Evolutionary conservation across 352 stramenopile genomes (phyloP), one percentile per base, ranked within the genome.

Genomic region (Blastocystis sp.): DNA sequence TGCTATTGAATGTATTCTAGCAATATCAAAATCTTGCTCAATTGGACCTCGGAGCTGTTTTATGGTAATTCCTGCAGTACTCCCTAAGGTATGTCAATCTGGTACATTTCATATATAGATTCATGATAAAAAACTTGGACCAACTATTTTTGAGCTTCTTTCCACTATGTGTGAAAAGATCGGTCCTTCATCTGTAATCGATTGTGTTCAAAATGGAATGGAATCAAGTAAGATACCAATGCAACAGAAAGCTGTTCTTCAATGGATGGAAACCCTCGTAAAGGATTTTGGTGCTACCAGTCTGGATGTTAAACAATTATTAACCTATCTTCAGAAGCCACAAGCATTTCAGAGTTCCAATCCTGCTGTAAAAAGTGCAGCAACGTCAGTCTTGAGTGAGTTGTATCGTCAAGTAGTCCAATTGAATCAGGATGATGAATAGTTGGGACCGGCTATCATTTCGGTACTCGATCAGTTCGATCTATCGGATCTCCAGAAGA

Each of bases 211-310:
- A 9, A 30, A 53, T 15, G 13, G 11, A 17, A 84, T 84, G 73
- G 42, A 30, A 33, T 27, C 17, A 22, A 84, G 33, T 27, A 84
- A 84, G 56, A 84, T 66, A 1, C 73, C 73, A 0, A 37, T 84
- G 73, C 73, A 84, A 30, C 73, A 84, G 48, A 84, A 84, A 35
- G 48, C 11, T 64, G 73, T 84, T 7, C 73, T 84, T n/a, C 73
- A 84, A 24, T 84, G 73, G 73, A n/a, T 66, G 9, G 19, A 66
- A n/a, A 40, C 73, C 0, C 53, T 84, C 3, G 13, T 84, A 0
- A 33, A 66, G 13, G 73, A 84, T 13, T 84, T 84, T 37, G 73
- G 73, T 33, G 24, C 53, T 2, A 33, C 15, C 30, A 53, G 7
- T 24, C 11, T 84, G 19, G 44, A 84, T 60, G 22, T 68, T 24